A percentile compares a stretch with the other conserved stretches of the same genome.
phyloP scores from a whole-genome alignment of 2,329 filamentous ascomycete genomes.

The Aspergillus sp. region DNA sequence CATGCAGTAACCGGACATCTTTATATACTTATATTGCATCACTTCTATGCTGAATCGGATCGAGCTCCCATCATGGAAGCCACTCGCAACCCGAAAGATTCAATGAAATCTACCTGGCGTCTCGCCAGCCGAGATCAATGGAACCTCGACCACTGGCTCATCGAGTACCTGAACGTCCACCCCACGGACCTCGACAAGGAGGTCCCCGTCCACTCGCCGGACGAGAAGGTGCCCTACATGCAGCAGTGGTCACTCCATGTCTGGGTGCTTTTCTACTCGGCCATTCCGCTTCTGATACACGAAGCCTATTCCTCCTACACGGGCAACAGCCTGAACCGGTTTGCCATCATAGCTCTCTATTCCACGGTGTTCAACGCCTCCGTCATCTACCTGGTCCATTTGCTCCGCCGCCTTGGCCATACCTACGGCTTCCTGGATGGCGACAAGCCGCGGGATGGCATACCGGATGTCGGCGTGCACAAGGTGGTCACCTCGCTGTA shows the following conservation, averaged over 20 bases:
- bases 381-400: conserved; percentile 24
- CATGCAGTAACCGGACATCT: no score
- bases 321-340: conserved; percentile 17
- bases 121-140: conserved; percentile 16
- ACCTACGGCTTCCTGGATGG: conserved; percentile 1
- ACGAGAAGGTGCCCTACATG: conserved; percentile 31
- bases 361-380: conserved; percentile 27
- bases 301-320: conserved; percentile 20
- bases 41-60: no score
- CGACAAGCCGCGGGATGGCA: conserved; percentile 19
- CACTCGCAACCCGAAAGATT: conserved; percentile 17
- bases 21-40: no score
- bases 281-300: conserved; percentile 29
- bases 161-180: conserved; percentile 20
- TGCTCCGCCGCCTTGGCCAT: conserved; percentile 1
- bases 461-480: conserved; percentile 30
- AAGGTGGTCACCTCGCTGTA: conserved; percentile 19
- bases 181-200: conserved; percentile 17
- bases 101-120: conserved; percentile 26
- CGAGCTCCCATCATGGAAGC: not conserved
- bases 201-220: conserved; percentile 26
- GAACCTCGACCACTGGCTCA: conserved; percentile 17
- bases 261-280: conserved; percentile 32
- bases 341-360: conserved; percentile 29
- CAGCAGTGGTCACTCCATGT: conserved; percentile 23